Evolutionary conservation across 75 land plant species (phyloP).

Genomic region (Cunninghamia lanceolata): DNA sequence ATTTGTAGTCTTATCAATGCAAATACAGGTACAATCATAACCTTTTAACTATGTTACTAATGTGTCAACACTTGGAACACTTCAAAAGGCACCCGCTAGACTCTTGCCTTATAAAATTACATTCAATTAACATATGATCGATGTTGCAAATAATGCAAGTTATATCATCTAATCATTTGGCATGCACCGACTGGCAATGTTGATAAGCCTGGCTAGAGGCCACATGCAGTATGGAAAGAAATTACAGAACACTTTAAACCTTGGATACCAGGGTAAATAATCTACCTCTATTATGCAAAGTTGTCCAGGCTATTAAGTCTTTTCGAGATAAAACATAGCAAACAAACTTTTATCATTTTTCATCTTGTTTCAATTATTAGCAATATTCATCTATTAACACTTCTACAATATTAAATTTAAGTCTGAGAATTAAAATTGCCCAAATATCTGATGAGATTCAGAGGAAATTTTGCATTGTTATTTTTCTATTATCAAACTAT

Average conservation of each 20-base stretch:
- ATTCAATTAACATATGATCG: too few relatives aligned
- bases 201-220: background rate
- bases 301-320: background rate
- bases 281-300: background rate
- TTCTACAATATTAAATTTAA: background rate
- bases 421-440: background rate
- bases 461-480: background rate
- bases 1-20: background rate
- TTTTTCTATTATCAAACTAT: conserved; percentile 2
- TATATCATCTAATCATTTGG: too few relatives aligned
- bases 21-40: background rate
- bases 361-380: background rate
- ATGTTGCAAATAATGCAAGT: too few relatives aligned
- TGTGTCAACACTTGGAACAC: too few relatives aligned
- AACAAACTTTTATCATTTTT: background rate
- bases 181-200: background rate
- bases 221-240: background rate
- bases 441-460: background rate
- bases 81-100: too few relatives aligned
- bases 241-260: background rate
- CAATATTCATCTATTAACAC: background rate
- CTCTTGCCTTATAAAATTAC: background rate
- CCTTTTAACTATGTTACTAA: background rate
- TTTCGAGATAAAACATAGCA: background rate
- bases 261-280: background rate